phyloP scores from a whole-genome alignment of 1,284 basidiomycete species.

The Irpex rosettiformis region DNA sequence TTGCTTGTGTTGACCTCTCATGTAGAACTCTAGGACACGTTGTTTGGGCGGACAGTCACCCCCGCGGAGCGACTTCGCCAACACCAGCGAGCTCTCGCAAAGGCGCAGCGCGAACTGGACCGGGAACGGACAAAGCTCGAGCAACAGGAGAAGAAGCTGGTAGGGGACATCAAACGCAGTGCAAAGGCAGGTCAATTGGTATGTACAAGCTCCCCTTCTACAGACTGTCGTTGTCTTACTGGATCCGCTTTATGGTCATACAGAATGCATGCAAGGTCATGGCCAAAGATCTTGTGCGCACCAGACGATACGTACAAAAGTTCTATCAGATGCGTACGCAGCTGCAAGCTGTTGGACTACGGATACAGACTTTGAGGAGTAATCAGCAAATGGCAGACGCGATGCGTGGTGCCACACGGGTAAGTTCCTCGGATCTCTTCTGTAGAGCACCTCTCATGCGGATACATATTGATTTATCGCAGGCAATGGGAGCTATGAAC shows the following conservation, averaged over 20 bases:
- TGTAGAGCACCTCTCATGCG: constrained; percentile 9
- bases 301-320: constrained; percentile 93
- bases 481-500: constrained; percentile 99
- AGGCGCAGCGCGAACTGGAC: constrained; percentile 95
- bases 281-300: constrained; percentile 97
- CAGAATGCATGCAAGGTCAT: constrained; percentile 98
- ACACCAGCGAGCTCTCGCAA: constrained; percentile 93
- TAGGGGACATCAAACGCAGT: constrained; percentile 93
- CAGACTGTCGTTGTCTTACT: neutral
- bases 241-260: too few relatives aligned
- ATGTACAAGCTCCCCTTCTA: constrained; percentile 22
- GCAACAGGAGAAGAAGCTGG: constrained; percentile 91
- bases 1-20: neutral
- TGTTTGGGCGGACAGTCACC: constrained; percentile 92
- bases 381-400: constrained; percentile 99
- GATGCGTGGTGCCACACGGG: constrained; percentile 96
- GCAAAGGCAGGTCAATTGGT: constrained; percentile 97
- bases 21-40: constrained; percentile 64
- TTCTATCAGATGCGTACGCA: constrained; percentile 99
- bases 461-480: constrained; percentile 1
- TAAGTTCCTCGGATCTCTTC: constrained; percentile 37
- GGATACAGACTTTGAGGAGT: constrained; percentile 94
- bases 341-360: constrained; percentile 91
- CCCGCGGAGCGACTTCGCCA: constrained; percentile 95
- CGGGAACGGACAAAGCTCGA: constrained; percentile 94